Evolutionary conservation across 306 rosid species (phyloP).

Genomic region (Delonix regia): DNA sequence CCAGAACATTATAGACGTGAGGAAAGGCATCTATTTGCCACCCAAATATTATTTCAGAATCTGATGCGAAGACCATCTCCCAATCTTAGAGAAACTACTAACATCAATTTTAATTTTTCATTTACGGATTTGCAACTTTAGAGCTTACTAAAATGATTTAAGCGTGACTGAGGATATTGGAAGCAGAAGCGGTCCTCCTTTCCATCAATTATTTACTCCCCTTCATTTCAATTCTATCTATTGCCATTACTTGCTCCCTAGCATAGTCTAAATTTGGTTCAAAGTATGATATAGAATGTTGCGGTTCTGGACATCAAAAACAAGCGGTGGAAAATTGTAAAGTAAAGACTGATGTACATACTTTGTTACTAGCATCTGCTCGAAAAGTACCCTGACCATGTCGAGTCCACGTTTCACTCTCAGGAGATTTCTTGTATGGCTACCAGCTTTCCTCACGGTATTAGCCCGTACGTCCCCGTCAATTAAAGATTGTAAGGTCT

Average conservation of each 20-base stretch:
- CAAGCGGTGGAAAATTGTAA: not conserved
- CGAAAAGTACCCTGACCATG: conserved; percentile 86
- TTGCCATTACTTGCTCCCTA: not conserved
- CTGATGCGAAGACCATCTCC: not conserved
- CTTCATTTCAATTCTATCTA: not conserved
- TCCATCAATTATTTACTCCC: not conserved
- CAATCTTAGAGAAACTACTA: not conserved
- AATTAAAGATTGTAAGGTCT: conserved; percentile 61
- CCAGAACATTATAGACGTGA: not conserved
- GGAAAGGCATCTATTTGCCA: not conserved
- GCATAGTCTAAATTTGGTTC: not conserved
- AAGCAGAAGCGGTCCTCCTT: not conserved
- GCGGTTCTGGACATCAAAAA: not conserved
- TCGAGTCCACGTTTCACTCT: conserved; percentile 92
- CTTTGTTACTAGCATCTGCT: conserved; percentile 71
- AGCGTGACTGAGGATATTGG: not conserved
- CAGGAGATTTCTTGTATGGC: conserved; percentile 88
- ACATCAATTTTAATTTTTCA: not conserved
- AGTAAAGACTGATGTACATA: conserved; percentile 43
- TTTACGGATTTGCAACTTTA: not conserved
- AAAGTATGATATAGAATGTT: not conserved
- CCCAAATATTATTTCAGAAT: not conserved
- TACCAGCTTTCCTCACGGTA: conserved; percentile 64
- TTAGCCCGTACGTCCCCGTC: conserved; percentile 64
- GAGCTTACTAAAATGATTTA: not conserved